Evolutionary conservation across 2,329 filamentous ascomycete species (phyloP), one percentile per base, ranked within the genome.

Genomic region (Alternaria longipes): DNA sequence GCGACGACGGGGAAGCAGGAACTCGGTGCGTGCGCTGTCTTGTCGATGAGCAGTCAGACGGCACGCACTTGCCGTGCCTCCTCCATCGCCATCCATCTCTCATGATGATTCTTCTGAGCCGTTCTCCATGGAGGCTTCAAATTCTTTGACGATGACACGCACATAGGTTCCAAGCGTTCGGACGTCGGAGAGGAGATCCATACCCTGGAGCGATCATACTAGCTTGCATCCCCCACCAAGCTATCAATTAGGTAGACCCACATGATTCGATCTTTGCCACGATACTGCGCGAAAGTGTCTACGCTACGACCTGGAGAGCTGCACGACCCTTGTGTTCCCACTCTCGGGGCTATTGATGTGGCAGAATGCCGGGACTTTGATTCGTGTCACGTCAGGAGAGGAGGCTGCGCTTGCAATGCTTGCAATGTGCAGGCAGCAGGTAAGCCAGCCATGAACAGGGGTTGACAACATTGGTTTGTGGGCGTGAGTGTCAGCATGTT

Each of bases 111-210:
- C 14, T 34, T 32, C 38, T 42, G 38, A 18, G 38, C 26, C 14
- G 30, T 5, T 49, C 32, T n/a, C 3, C 11, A 28, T 20, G 22
- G 26, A 32, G 34, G 14, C 34, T 28, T 26, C 34, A 28, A 41
- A 41, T 41, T 41, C 24, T 28, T 34, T 26, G 22, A 42, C 42
- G 14, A 57, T 57, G 55, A 57, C 55, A 57, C 55, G 28, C 32
- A 53, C 44, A 57, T 16, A 45, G 9, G 11, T 12, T 11, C 46
- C 16, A 30, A n/a, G 24, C 26, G 42, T 54, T 58, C 59, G 59
- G 59, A 58, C 49, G 54, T 58, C 54, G 54, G 59, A 54, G 54
- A 49, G 59, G 59, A 61, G 59, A 58, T 58, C 59, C 59, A 61
- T 46, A 56, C 44, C 53, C 54, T 57, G 55, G 28, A 24, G 55